Evolutionary conservation across 495 filamentous ascomycete species (phyloP).

Genomic region (Saxophila tyrrhenica): DNA sequence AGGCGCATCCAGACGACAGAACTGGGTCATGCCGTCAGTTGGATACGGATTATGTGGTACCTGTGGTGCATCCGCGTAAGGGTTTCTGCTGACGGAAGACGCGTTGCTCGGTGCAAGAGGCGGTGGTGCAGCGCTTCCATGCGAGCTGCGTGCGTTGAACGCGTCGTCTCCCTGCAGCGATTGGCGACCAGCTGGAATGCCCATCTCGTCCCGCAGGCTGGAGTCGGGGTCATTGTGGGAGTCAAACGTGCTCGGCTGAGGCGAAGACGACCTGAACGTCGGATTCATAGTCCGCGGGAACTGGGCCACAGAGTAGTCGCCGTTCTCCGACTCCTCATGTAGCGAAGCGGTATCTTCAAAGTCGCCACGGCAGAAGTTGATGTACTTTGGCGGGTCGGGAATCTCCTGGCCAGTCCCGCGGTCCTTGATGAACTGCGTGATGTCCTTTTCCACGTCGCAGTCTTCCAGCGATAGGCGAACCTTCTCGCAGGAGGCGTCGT

Average conservation of each 20-base stretch:
- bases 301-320: constrained; percentile 83
- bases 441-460: constrained; percentile 95
- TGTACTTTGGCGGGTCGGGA: constrained; percentile 91
- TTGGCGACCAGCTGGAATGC: constrained; percentile 7
- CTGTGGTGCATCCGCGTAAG: constrained; percentile 52
- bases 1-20: constrained; percentile 75
- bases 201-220: constrained; percentile 19
- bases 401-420: constrained; percentile 91
- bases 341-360: constrained; percentile 71
- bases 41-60: constrained; percentile 92
- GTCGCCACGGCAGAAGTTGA: constrained; percentile 96
- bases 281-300: constrained; percentile 94
- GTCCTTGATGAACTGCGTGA: constrained; percentile 78
- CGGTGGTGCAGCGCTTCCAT: constrained; percentile 26
- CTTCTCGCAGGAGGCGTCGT: constrained; percentile 94
- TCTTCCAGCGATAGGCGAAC: constrained; percentile 88
- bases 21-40: constrained; percentile 97
- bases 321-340: constrained; percentile 55
- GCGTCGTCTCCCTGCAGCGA: constrained; percentile 16
- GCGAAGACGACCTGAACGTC: constrained; percentile 85
- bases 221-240: constrained; percentile 78
- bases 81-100: constrained; percentile 32
- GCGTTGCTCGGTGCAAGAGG: constrained; percentile 25
- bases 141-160: constrained; percentile 15
- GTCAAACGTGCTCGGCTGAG: constrained; percentile 73